phyloP scores from a whole-genome alignment of 2,329 filamentous ascomycete genomes.

The Cytospora leucostoma region DNA sequence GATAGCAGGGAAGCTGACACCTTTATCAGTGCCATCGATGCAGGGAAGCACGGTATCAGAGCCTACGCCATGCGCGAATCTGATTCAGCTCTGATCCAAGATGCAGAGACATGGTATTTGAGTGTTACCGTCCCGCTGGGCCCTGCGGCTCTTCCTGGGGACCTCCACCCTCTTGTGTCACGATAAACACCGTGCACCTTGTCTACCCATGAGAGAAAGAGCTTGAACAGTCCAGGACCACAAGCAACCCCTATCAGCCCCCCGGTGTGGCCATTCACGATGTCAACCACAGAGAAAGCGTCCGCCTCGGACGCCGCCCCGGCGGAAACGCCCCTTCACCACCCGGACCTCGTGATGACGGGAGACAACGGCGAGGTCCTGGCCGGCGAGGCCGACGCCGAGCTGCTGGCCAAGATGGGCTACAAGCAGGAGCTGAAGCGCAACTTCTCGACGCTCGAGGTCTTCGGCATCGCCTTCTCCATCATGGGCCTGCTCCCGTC shows the following conservation, averaged over 20 bases:
- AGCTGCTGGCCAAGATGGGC: constrained; percentile 28
- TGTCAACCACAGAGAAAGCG: constrained; percentile 16
- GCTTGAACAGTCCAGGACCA: background rate
- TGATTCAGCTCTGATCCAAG: no score
- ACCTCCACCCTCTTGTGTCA: background rate
- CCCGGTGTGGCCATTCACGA: background rate
- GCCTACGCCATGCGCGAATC: no score
- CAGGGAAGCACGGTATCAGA: background rate
- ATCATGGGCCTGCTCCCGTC: constrained; percentile 64
- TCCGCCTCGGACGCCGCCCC: constrained; percentile 20
- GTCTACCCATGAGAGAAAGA: background rate
- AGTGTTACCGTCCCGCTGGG: constrained; percentile 10
- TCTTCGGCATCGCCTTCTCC: constrained; percentile 61
- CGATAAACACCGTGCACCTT: background rate
- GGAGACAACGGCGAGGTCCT: constrained; percentile 30
- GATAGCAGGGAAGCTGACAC: background rate
- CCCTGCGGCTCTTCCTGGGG: constrained; percentile 3
- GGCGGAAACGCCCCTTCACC: constrained; percentile 28
- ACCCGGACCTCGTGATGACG: constrained; percentile 26
- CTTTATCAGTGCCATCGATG: constrained; percentile 11
- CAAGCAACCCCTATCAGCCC: background rate
- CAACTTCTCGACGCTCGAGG: constrained; percentile 63
- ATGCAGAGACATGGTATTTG: constrained; percentile 1
- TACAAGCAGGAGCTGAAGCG: constrained; percentile 61
- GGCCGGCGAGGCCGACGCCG: constrained; percentile 29